Percentiles rank a stretch among this genome's conserved stretches.
Evolutionary conservation across 176 grass and related monocot genomes (phyloP).

Genomic region (Poa annua): DNA sequence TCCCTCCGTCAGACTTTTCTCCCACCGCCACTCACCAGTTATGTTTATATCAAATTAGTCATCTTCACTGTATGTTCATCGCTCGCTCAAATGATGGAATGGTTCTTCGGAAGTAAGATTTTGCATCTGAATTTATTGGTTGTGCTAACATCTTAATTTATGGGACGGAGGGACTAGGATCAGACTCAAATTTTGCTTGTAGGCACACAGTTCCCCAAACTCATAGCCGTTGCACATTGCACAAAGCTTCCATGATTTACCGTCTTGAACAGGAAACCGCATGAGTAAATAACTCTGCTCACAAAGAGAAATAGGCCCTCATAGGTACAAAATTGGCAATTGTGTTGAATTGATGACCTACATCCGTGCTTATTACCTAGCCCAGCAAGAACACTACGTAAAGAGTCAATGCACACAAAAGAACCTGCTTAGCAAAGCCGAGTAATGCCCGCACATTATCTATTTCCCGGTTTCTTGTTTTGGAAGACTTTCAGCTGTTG

Average conservation of each 20-base stretch:
- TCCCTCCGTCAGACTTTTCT: not conserved
- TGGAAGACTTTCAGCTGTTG: conserved; percentile 31
- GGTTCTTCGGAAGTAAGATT: not conserved
- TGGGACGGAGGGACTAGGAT: not conserved
- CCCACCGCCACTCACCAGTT: not conserved
- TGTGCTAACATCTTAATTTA: no score
- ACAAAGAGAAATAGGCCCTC: not conserved
- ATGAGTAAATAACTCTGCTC: not conserved
- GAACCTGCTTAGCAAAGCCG: not conserved
- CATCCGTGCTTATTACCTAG: conserved; percentile 39
- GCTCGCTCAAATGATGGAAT: not conserved
- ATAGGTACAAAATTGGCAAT: not conserved
- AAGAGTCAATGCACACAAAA: not conserved
- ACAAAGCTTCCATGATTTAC: not conserved
- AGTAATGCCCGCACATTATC: not conserved
- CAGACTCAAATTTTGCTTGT: not conserved
- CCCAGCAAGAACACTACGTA: not conserved
- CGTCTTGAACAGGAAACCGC: not conserved
- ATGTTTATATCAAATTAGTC: not conserved
- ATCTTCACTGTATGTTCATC: not conserved
- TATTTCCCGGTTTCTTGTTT: conserved; percentile 50
- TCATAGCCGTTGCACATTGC: not conserved
- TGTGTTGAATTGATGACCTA: not conserved
- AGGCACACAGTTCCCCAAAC: not conserved
- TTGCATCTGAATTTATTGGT: not conserved